phyloP scores from a whole-genome alignment of 192 early-diverging fungal species.

The Backusella sp. region DNA sequence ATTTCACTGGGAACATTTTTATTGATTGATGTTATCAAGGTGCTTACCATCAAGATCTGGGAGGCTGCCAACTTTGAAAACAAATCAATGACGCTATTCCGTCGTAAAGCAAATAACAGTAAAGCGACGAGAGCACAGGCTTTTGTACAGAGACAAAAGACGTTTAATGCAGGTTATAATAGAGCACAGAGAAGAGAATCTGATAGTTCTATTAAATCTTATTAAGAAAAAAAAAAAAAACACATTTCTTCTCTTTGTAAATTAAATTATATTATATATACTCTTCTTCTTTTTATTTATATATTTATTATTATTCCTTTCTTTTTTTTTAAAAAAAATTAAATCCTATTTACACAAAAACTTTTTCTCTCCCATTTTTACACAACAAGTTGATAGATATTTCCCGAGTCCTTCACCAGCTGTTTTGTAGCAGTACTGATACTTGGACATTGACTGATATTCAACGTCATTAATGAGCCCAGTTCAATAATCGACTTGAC shows the following conservation, averaged over 20 bases:
- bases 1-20: slow-evolving; percentile 77
- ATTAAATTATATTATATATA: not conserved
- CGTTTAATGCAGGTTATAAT: slow-evolving; percentile 24
- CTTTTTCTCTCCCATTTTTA: not conserved
- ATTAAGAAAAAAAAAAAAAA: slow-evolving; percentile 11
- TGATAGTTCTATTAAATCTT: slow-evolving; percentile 21
- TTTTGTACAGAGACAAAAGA: slow-evolving; percentile 27
- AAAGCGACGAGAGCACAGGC: not conserved
- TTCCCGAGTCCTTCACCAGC: not conserved
- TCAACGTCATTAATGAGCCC: not conserved
- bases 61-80: not conserved
- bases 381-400: not conserved
- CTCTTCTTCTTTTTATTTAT: not conserved
- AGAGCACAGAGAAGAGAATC: slow-evolving; percentile 28
- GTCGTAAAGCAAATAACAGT: not conserved
- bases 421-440: not conserved
- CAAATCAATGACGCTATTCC: not conserved
- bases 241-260: not conserved
- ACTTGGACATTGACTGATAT: slow-evolving; percentile 21
- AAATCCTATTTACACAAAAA: not conserved
- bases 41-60: slow-evolving; percentile 42
- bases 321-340: not conserved
- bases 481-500: slow-evolving; percentile 14
- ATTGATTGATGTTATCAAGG: slow-evolving; percentile 87
- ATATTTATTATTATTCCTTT: not conserved